Conservation (phyloP, 140 eudicot species). For the Senecio squalidus region DNA sequence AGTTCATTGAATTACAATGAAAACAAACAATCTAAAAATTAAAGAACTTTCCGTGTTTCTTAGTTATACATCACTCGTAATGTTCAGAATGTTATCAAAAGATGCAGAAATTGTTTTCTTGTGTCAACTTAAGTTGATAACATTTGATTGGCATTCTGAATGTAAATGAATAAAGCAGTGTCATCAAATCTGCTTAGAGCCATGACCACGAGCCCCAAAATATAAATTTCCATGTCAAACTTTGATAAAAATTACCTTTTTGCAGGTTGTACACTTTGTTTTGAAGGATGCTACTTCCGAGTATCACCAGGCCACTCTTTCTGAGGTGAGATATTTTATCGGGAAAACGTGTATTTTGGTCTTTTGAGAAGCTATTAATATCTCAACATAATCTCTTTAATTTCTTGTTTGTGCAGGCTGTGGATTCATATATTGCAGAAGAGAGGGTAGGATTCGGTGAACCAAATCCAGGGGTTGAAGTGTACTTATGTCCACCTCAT, state of each 20-base stretch:
- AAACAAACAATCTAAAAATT: no score
- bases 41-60: background rate
- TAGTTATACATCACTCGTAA: no score
- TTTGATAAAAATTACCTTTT: background rate
- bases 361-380: background rate
- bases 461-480: conserved; percentile 66
- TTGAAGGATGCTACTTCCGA: conserved; percentile 51
- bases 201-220: background rate
- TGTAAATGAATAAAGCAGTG: no score
- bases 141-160: no score
- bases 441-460: conserved; percentile 80
- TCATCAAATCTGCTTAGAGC: background rate
- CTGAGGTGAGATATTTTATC: conserved; percentile 45
- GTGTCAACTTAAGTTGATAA: no score
- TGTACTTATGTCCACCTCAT: conserved; percentile 63
- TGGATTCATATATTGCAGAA: conserved; percentile 53
- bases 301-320: conserved; percentile 36
- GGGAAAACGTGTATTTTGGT: background rate
- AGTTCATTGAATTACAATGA: background rate
- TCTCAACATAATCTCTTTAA: background rate
- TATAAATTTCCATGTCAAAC: no score
- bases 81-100: no score
- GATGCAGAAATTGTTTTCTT: no score
- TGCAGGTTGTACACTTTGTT: conserved; percentile 58
- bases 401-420: conserved; percentile 35